Evolutionary conservation across 1,139 yeast species (phyloP), one percentile per base, ranked within the genome.

Genomic region (Arxiozyma slooffiae): DNA sequence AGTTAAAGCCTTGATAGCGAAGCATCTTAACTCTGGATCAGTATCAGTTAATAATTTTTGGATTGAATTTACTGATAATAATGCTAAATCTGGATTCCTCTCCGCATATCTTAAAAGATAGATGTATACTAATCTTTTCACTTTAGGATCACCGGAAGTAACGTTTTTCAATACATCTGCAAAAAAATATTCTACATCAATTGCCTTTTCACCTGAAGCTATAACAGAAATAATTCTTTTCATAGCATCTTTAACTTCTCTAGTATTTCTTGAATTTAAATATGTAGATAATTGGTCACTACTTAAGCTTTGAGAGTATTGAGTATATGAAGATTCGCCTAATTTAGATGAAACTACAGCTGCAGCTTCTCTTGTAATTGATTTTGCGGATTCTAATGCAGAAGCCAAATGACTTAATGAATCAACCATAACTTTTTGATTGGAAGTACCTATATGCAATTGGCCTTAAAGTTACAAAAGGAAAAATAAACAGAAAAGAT

Each of bases 161-260:
- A 90, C 81, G 65, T 89, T 89, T 67, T 90, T 90, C 53, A 92
- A 85, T 14, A 94, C 95, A 61, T 87, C 92, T 67, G 90, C 89
- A 64, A 78, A 85, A 49, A 76, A 77, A 8, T 76, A 64, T 43
- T 60, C 60, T 16, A 58, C 53, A 50, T 62, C 61, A 20, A 60
- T 49, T 5, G 77, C 81, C 57, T 78, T 81, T 54, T 77, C 81
- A 9, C 88, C 90, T 52, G 78, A 72, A 0, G 89, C 77, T 64
- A 87, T 77, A 50, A 79, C 67, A 1, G 82, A 72, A n/a, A 82
- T 76, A 9, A 90, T 81, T 57, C 85, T 79, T 60, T 83, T 85
- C 79, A 92, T 75, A 1, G 96, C 96, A 46, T 76, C 77, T 50
- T 82, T 71, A 14, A 82, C 76, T 50, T 90, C 97, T 49, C 89